Evolutionary conservation across 2,329 filamentous ascomycete species (phyloP), one percentile per base, ranked within the genome.

Genomic region (Hymenoscyphus fructigenus): DNA sequence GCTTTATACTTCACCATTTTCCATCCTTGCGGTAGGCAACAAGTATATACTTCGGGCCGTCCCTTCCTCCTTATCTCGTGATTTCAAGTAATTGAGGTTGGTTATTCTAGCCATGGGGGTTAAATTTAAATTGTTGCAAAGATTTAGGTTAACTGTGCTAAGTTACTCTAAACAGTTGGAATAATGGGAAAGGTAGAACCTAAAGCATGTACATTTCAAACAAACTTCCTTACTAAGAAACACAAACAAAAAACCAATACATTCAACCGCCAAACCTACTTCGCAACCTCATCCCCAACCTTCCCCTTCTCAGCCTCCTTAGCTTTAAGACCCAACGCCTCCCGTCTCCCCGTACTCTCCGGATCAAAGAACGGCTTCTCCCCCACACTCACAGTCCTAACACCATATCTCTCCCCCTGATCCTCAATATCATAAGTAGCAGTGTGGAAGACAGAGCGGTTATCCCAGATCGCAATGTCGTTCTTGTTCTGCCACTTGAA

Each of bases 401-500:
- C 76, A 36, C 81, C 78, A 67, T 74, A 73, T 66, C 84, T 75
- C 65, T 79, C 76, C 2, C 82, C 83, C 38, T 79, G 75, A 5
- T 76, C 77, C 5, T 79, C 77, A 65, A 83, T 84, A 67, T 86
- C 84, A 47, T 79, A 82, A 0, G 83, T 85, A 0, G 83, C 82
- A n/a, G 79, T 79, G 68, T 85, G 84, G 76, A 81, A 84, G 23
- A 77, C 80, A 68, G 78, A 80, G n/a, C 83, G 73, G 66, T 86
- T 86, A 67, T 86, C 84, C 84, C 84, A 86, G 67, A 86, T 84
- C 0, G 82, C 78, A 60, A 75, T 63, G 63, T 77, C 76, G 60
- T 76, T 75, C 12, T 63, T 50, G 59, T 71, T 69, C 67, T 74
- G 68, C 75, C 74, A 77, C 29, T 69, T 71, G 38, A 73, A 58